These are phyloP conservation scores for Leccinum sublutescens DNA, from an alignment of 768 basidiomycete species.

Conservation along the genomic window DNA sequence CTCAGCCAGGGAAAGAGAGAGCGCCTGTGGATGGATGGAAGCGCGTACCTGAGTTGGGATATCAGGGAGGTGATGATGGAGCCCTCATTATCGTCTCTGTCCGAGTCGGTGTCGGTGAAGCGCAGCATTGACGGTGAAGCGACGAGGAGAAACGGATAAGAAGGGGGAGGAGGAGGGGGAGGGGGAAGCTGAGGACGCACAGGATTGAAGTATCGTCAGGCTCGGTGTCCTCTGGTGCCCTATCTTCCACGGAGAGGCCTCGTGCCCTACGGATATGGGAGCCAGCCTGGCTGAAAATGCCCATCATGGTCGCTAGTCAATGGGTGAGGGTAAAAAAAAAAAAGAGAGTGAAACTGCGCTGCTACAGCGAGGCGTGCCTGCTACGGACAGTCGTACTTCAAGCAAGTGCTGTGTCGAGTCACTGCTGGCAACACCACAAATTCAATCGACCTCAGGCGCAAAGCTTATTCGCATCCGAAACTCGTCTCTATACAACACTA, in stretches of 20 bases:
- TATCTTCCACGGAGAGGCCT: constrained; percentile 62
- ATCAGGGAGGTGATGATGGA: constrained; percentile 86
- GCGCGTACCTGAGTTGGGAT: constrained; percentile 77
- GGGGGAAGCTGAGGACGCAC: constrained; percentile 45
- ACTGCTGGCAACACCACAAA: neutral
- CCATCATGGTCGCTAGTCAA: constrained; percentile 58
- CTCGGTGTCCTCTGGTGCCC: constrained; percentile 76
- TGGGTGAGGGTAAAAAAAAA: neutral
- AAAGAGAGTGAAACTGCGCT: constrained; percentile 11
- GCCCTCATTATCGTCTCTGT: constrained; percentile 90
- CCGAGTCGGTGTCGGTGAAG: constrained; percentile 33
- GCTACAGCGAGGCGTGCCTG: constrained; percentile 25
- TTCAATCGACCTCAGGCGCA: neutral
- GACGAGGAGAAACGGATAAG: constrained; percentile 22
- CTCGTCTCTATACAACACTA: neutral
- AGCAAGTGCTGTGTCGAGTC: neutral
- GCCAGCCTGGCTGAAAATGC: constrained; percentile 70
- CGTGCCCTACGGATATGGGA: constrained; percentile 68
- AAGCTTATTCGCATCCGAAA: neutral
- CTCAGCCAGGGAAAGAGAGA: constrained; percentile 8
- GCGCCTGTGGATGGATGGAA: neutral
- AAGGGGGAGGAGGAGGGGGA: constrained; percentile 25
- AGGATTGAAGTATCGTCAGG: constrained; percentile 89
- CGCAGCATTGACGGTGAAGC: constrained; percentile 25
- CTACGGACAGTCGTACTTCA: neutral